Evolutionary conservation across 257 asterid genomes (phyloP), one percentile per base, ranked within the genome.

Genomic region (Petunia axillaris): DNA sequence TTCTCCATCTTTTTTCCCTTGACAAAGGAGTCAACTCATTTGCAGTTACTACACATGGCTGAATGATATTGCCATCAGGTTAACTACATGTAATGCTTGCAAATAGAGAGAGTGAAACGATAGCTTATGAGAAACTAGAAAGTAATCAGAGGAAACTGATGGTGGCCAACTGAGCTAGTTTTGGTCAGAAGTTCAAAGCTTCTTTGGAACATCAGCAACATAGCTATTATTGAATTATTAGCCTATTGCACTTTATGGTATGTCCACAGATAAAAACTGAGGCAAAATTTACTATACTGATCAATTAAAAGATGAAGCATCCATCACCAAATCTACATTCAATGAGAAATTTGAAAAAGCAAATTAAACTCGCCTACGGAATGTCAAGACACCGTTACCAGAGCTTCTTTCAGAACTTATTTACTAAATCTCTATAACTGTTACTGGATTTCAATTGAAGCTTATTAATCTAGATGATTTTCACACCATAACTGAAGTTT

Each of bases 351-450:
- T 59, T 2, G 43, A 48, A 71, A 9, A 71, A 16, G 40, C 35
- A 48, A 13, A 48, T 48, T 71, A 46, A 46, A 3, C 59, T 46
- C 6, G 55, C 37, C 57, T 8, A 68, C 43, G 6, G 57, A 70
- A 70, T 9, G 36, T 50, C 25, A 71, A 50, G 54, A 35, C 25
- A 40, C 5, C 14, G 43, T 4, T 10, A 44, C 48, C n/a, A 8
- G 0, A 15, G 76, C 4, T 48, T 13, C 16, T 9, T 46, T 70
- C 35, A 9, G 43, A 75, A 43, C 52, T 74, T 54, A 16, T 7
- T n/a, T 64, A 3, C 76, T 68, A 79, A 36, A 46, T 58, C 40
- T 77, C 76, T 10, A 3, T 16, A 82, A 52, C 16, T 52, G 68
- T 60, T 52, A 2, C 39, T 16, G 64, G 37, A 43, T 39, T 55